A percentile compares a stretch with the other conserved stretches of the same genome.
These are phyloP conservation scores for Moricandia moricandioides DNA, from an alignment of 345 rosid genomes.

Conservation along the genomic window DNA sequence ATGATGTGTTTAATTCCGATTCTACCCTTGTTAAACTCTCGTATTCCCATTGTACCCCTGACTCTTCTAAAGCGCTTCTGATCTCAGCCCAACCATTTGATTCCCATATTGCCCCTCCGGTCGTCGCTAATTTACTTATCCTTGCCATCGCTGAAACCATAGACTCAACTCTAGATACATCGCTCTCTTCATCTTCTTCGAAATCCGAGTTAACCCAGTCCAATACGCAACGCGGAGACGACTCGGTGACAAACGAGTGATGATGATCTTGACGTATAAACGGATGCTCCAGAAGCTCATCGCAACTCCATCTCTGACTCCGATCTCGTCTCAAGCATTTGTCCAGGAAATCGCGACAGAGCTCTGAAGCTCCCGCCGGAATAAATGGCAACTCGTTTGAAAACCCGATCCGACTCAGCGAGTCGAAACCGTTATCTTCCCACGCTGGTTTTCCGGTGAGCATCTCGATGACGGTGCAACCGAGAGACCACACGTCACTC, in stretches of 20 bases:
- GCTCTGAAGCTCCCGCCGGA: conserved; percentile 47
- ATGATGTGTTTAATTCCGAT: conserved; percentile 25
- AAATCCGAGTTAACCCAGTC: conserved; percentile 54
- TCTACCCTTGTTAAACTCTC: conserved; percentile 15
- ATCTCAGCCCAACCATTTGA: conserved; percentile 56
- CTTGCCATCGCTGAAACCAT: conserved; percentile 33
- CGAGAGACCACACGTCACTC: conserved; percentile 83
- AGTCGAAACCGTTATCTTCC: conserved; percentile 56
- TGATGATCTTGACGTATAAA: conserved; percentile 42
- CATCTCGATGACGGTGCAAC: conserved; percentile 78
- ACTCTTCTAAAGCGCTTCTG: conserved; percentile 29
- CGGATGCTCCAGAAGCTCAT: conserved; percentile 63
- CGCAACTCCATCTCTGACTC: conserved; percentile 66
- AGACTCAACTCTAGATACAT: background rate
- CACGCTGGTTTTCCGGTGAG: conserved; percentile 67
- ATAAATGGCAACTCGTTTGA: conserved; percentile 50
- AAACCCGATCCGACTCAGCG: conserved; percentile 55
- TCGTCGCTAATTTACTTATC: conserved; percentile 40
- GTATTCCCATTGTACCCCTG: conserved; percentile 29
- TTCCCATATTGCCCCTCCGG: conserved; percentile 51
- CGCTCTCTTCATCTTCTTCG: conserved; percentile 24
- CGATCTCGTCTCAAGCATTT: conserved; percentile 59
- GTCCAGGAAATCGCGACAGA: conserved; percentile 60
- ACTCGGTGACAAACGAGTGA: conserved; percentile 28
- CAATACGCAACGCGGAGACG: conserved; percentile 75